phyloP scores from a whole-genome alignment of 73 alveolate species.

The Paramecium primaurelia region DNA sequence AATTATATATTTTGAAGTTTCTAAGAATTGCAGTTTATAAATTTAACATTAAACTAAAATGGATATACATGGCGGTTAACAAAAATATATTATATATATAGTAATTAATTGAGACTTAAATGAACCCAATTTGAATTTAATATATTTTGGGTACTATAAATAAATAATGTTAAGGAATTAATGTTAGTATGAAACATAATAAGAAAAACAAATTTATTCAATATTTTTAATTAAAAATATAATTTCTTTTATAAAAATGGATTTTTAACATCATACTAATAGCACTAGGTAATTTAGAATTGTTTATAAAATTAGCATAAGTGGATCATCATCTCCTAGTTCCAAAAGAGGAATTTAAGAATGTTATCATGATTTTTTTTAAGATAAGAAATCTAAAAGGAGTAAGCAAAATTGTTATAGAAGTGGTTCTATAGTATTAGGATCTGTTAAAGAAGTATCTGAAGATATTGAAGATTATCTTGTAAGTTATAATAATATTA shows the following conservation, averaged over 20 bases:
- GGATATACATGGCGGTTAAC: not conserved
- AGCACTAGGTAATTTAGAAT: not conserved
- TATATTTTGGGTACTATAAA: not conserved
- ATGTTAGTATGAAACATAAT: not conserved
- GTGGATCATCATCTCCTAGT: not conserved
- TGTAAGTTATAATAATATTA: not conserved
- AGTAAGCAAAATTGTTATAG: not conserved
- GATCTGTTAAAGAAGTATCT: not conserved
- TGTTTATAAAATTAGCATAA: not conserved
- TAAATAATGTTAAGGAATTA: not conserved
- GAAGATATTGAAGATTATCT: not conserved
- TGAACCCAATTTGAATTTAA: not conserved
- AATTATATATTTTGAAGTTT: not conserved
- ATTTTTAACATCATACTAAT: not conserved
- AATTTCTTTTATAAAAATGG: slow-evolving; percentile 23
- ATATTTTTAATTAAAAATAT: not conserved
- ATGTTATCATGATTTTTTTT: not conserved
- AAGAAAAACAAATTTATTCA: not conserved
- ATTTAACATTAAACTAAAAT: not conserved
- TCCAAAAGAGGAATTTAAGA: not conserved
- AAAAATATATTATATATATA: too few species aligned
- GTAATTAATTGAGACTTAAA: too few species aligned
- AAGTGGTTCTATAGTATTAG: slow-evolving; percentile 6
- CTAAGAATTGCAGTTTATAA: not conserved
- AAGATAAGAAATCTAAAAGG: not conserved